Percentiles rank a stretch among this genome's conserved stretches.
phyloP scores from a whole-genome alignment of 2,329 filamentous ascomycete genomes.

The Neocatenulostroma microsporum region DNA sequence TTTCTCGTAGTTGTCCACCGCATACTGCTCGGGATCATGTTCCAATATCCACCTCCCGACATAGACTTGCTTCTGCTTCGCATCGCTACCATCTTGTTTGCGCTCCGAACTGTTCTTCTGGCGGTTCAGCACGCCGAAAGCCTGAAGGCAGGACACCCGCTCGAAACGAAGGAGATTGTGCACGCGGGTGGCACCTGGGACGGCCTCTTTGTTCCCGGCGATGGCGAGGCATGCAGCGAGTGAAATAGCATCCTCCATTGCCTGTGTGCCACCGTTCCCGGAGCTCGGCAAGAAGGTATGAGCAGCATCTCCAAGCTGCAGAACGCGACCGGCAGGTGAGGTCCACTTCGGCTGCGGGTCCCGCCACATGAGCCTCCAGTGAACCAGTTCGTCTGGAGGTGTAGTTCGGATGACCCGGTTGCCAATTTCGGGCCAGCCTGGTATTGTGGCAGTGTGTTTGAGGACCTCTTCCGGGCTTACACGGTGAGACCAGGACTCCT shows the following conservation, averaged over 20 bases:
- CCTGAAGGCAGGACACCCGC: too few species aligned
- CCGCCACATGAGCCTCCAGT: constrained; percentile 51
- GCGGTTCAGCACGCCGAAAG: too few species aligned
- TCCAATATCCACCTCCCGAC: too few species aligned
- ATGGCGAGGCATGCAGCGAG: constrained; percentile 37
- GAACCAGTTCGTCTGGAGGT: constrained; percentile 27
- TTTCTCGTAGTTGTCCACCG: too few species aligned
- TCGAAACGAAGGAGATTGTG: too few species aligned
- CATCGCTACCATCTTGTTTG: too few species aligned
- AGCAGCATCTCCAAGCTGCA: constrained; percentile 41
- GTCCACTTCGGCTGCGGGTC: constrained; percentile 45
- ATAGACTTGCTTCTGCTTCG: too few species aligned
- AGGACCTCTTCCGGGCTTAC: constrained; percentile 28
- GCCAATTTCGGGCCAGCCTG: constrained; percentile 38
- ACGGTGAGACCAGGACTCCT: constrained; percentile 40
- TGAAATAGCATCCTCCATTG: constrained; percentile 41
- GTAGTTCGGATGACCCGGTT: constrained; percentile 37
- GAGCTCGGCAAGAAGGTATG: constrained; percentile 48
- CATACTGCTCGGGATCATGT: too few species aligned
- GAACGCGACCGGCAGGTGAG: constrained; percentile 35
- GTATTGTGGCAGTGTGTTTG: constrained; percentile 25
- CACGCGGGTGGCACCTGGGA: too few species aligned
- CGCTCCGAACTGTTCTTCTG: too few species aligned
- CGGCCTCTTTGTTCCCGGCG: too few species aligned
- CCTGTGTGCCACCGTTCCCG: constrained; percentile 47